Evolutionary conservation across 2,329 filamentous ascomycete species (phyloP), one percentile per base, ranked within the genome.

Genomic region (Cadophora luteo-olivacea): DNA sequence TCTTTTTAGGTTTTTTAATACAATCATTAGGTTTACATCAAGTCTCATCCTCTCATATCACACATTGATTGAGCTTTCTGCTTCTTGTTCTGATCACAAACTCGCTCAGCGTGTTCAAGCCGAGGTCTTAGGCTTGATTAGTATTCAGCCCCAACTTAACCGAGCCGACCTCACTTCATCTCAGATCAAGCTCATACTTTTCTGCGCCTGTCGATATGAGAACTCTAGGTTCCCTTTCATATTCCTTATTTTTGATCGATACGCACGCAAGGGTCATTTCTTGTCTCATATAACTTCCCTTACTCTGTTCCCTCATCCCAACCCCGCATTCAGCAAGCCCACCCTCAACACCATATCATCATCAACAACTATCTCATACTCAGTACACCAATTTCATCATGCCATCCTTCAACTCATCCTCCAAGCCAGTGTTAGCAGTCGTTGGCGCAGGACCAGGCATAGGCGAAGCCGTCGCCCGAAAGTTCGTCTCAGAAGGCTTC

Each of bases 361-460:
- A 52, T 33, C 16, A 0, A n/a, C 45, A 38, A 33, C 33, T 36
- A 29, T 36, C 48, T 25, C 36, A 14, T 19, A 1, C 22, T 25
- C n/a, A 36, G 29, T 14, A 55, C 14, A 11, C 32, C n/a, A 51
- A 52, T 8, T 19, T 48, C 12, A 25, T n/a, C 24, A 22, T 51
- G 48, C 64, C 66, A 64, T 61, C 71, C 11, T 57, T 67, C 24
- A 73, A 73, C 36, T 36, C 61, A 4, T 19, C 61, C 45, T 66
- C 65, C 22, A 72, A 65, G 25, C 70, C 70, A 1, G 71, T 73
- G 65, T 60, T 73, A 32, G 71, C 71, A 14, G 65, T 73, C 55
- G 71, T 72, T 19, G 71, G 71, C 22, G 71, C 71, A 7, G 71
- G 71, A 1, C 71, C 71, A 11, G 70, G 71, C 4, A 73, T 73